phyloP scores from a whole-genome alignment of 331 rosid genomes.

The Acacia pycnantha region DNA sequence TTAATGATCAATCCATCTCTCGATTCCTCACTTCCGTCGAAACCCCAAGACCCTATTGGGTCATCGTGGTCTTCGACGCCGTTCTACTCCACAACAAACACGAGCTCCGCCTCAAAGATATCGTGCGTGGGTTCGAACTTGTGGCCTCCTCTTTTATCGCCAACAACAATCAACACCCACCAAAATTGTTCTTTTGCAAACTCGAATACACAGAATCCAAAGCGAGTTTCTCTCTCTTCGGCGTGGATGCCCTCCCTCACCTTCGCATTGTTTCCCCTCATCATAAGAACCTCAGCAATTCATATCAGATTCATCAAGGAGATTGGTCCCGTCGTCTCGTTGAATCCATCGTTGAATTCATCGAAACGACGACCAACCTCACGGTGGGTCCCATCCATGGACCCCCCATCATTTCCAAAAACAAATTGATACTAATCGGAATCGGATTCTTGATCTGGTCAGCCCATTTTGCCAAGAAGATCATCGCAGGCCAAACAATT shows the following conservation, averaged over 20 bases:
- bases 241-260: conserved; percentile 86
- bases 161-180: conserved; percentile 25
- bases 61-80: no score
- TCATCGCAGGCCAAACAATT: conserved; percentile 59
- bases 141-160: conserved; percentile 70
- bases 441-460: conserved; percentile 41
- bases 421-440: conserved; percentile 33
- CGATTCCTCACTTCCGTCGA: conserved; percentile 51
- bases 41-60: conserved; percentile 31
- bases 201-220: conserved; percentile 78
- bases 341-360: conserved; percentile 76
- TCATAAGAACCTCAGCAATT: conserved; percentile 45
- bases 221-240: conserved; percentile 55
- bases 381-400: conserved; percentile 76
- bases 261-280: conserved; percentile 61
- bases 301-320: conserved; percentile 67
- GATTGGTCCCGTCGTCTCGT: conserved; percentile 72
- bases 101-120: conserved; percentile 77
- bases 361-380: conserved; percentile 56
- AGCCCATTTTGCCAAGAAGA: conserved; percentile 34
- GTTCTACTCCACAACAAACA: conserved; percentile 26
- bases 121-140: conserved; percentile 58
- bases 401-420: conserved; percentile 63
- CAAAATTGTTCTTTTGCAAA: conserved; percentile 70
- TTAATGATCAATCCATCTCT: conserved; percentile 62